Conservation (phyloP, 2,329 filamentous ascomycete species). For the Diaporthe humulicola region DNA sequence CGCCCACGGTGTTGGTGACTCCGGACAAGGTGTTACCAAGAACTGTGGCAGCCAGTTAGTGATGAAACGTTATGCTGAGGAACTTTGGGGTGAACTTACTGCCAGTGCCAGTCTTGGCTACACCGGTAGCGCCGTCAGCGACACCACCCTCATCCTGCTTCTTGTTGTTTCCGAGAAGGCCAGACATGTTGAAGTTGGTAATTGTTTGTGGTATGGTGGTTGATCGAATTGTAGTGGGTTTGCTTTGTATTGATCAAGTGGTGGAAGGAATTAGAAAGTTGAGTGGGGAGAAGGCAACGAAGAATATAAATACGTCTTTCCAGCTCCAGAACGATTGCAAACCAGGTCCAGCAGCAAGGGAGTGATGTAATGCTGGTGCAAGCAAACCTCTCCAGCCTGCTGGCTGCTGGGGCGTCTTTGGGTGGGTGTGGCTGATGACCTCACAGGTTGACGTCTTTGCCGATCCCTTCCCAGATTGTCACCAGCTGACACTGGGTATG, state of each 20-base stretch:
- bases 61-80: no score
- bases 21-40: constrained; percentile 36
- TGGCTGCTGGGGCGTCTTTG: constrained; percentile 1
- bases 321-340: not conserved
- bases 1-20: constrained; percentile 38
- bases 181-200: constrained; percentile 30
- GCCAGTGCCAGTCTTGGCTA: constrained; percentile 39
- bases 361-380: constrained; percentile 12
- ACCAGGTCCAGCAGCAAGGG: not conserved
- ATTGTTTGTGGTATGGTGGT: not conserved
- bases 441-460: constrained; percentile 38
- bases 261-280: not conserved
- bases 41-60: not conserved
- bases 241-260: not conserved
- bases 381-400: constrained; percentile 14
- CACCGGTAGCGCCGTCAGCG: constrained; percentile 34
- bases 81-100: not conserved
- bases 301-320: not conserved
- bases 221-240: not conserved
- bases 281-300: not conserved
- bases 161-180: constrained; percentile 37
- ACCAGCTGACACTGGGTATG: constrained; percentile 27
- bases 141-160: constrained; percentile 30
- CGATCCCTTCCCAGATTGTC: constrained; percentile 31
- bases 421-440: constrained; percentile 37